Conservation (phyloP, 2,329 filamentous ascomycete genomes). For the Helminthosporium solani region DNA sequence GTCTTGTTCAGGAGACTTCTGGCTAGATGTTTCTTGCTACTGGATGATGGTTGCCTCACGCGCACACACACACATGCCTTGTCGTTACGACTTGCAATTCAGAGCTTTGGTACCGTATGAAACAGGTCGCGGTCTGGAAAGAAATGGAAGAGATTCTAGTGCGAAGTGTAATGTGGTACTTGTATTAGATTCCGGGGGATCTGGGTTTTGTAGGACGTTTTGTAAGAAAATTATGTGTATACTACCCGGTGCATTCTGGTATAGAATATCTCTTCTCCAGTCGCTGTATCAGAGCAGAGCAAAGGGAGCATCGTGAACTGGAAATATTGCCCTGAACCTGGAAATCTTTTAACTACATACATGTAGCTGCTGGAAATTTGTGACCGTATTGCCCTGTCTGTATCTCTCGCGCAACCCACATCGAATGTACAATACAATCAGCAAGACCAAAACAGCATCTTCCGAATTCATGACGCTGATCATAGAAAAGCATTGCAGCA, state of each 20-base stretch:
- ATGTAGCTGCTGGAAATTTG: no score
- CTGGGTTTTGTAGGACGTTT: conserved; percentile 11
- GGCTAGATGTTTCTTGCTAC: no score
- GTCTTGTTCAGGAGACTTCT: conserved; percentile 33
- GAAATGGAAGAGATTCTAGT: background rate
- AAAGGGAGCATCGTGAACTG: conserved; percentile 13
- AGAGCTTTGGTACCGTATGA: background rate
- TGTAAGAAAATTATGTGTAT: conserved; percentile 17
- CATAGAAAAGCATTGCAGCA: conserved; percentile 1
- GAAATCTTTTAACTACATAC: no score
- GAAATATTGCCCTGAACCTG: no score
- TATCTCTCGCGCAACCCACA: no score
- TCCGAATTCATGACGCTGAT: no score
- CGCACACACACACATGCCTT: no score
- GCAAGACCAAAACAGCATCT: no score
- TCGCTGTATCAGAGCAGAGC: conserved; percentile 7
- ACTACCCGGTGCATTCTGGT: conserved; percentile 19
- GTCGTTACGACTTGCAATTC: no score
- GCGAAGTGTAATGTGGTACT: conserved; percentile 30
- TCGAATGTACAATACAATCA: no score
- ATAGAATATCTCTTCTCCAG: conserved; percentile 36
- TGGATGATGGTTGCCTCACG: no score
- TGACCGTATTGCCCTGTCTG: no score
- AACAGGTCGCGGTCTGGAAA: background rate
- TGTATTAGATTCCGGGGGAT: conserved; percentile 4